Conservation (phyloP, 257 asterid species). For the Eustoma russellianum region DNA sequence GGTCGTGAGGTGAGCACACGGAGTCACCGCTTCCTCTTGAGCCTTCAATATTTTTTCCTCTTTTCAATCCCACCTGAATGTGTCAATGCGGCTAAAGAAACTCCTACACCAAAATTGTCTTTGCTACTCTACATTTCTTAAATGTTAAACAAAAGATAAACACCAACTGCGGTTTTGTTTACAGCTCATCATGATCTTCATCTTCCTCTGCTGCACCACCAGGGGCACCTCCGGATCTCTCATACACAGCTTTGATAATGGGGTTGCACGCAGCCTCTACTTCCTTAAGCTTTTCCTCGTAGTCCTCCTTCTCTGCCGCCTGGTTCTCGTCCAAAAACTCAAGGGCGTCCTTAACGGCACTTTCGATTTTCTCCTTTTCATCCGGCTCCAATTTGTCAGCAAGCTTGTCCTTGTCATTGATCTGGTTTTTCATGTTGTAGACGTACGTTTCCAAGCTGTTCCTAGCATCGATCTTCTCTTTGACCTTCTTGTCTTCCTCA, state of each 20-base stretch:
- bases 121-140: conserved; percentile 1
- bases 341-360: conserved; percentile 63
- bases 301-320: conserved; percentile 72
- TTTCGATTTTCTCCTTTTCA: conserved; percentile 72
- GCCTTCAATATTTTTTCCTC: background rate
- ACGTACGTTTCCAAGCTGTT: conserved; percentile 66
- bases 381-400: conserved; percentile 58
- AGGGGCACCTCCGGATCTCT: conserved; percentile 64
- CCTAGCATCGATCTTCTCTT: conserved; percentile 50
- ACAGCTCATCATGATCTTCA: conserved; percentile 59
- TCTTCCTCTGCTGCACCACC: conserved; percentile 28
- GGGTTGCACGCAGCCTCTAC: conserved; percentile 77
- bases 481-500: conserved; percentile 45
- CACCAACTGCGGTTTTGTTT: conserved; percentile 7
- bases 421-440: conserved; percentile 75
- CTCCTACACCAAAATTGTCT: background rate
- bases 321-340: conserved; percentile 82
- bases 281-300: conserved; percentile 70
- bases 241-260: conserved; percentile 58
- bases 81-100: background rate
- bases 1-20: no score
- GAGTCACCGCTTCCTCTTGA: background rate
- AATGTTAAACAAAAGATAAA: background rate
- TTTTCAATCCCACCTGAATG: background rate
- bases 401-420: conserved; percentile 75